Conservation (phyloP, 1,284 basidiomycete genomes). For the Sphaerobolus stellatus region DNA sequence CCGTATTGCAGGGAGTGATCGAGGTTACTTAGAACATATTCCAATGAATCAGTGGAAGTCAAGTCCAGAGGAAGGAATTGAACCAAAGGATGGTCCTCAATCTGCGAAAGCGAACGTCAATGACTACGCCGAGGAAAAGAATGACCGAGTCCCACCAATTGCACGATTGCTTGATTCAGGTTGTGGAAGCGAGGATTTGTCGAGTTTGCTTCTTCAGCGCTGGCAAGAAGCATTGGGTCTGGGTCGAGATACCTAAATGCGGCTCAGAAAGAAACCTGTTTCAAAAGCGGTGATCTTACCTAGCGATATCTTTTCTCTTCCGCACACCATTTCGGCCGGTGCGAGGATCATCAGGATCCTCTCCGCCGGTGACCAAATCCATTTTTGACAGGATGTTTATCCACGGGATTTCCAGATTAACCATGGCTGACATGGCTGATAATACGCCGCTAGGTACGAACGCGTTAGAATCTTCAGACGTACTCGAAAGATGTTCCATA, state of each 20-base stretch:
- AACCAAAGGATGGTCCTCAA: constrained; percentile 97
- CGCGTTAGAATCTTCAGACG: not conserved
- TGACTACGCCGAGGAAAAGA: constrained; percentile 13
- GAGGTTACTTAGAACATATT: constrained; percentile 89
- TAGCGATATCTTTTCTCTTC: constrained; percentile 72
- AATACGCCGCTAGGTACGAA: constrained; percentile 76
- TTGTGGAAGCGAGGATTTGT: constrained; percentile 89
- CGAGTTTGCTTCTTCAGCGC: constrained; percentile 57
- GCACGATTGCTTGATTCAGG: constrained; percentile 92
- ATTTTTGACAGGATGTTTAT: constrained; percentile 99
- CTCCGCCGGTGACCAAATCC: constrained; percentile 78
- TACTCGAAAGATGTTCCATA: constrained; percentile 25
- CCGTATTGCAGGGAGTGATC: constrained; percentile 98
- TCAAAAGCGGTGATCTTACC: constrained; percentile 44
- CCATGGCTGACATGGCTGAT: constrained; percentile 98
- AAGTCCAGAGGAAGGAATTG: constrained; percentile 96
- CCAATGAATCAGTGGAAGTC: constrained; percentile 86
- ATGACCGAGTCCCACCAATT: constrained; percentile 61
- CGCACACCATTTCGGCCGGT: constrained; percentile 71
- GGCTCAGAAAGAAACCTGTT: constrained; percentile 7
- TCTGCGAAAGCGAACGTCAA: constrained; percentile 48
- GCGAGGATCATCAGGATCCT: constrained; percentile 57
- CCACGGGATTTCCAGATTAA: constrained; percentile 95
- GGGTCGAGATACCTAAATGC: constrained; percentile 85
- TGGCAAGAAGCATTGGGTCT: constrained; percentile 86